Conservation (phyloP, 176 grass and related monocot species). For the Alloteropsis semialata region DNA sequence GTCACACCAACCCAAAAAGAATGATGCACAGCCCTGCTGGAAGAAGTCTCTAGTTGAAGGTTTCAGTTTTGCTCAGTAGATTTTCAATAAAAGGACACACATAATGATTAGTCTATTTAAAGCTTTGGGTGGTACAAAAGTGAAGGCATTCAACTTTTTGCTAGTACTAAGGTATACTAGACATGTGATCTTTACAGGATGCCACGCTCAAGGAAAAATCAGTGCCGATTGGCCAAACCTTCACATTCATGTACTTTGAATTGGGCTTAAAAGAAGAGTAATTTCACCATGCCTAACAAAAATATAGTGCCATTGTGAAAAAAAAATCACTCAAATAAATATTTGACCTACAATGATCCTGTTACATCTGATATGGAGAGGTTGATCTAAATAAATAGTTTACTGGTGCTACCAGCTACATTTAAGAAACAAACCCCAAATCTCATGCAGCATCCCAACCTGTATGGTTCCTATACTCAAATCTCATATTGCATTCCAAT, state of each 20-base stretch:
- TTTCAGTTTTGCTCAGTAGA: too few species aligned
- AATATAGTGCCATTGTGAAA: not conserved
- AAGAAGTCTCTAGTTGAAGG: too few species aligned
- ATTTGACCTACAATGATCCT: not conserved
- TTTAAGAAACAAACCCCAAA: slow-evolving; percentile 3
- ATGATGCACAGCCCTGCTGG: too few species aligned
- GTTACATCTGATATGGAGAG: not conserved
- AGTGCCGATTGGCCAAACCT: not conserved
- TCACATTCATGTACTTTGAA: not conserved
- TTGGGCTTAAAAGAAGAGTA: not conserved
- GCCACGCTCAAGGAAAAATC: not conserved
- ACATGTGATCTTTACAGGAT: not conserved
- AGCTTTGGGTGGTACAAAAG: not conserved
- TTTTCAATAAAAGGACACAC: too few species aligned
- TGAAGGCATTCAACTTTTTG: not conserved
- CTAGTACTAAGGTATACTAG: not conserved
- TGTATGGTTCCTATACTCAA: slow-evolving; percentile 34
- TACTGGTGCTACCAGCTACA: not conserved
- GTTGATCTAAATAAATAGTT: not conserved
- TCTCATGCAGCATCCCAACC: slow-evolving; percentile 20
- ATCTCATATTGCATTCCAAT: slow-evolving; percentile 80
- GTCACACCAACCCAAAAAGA: too few species aligned
- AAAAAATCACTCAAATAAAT: slow-evolving; percentile 1
- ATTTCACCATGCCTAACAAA: not conserved
- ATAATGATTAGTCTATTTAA: too few species aligned